A percentile compares a stretch with the other conserved stretches of the same genome.
Conservation (phyloP, 2,329 filamentous ascomycete genomes). For the Beauveria australis region DNA sequence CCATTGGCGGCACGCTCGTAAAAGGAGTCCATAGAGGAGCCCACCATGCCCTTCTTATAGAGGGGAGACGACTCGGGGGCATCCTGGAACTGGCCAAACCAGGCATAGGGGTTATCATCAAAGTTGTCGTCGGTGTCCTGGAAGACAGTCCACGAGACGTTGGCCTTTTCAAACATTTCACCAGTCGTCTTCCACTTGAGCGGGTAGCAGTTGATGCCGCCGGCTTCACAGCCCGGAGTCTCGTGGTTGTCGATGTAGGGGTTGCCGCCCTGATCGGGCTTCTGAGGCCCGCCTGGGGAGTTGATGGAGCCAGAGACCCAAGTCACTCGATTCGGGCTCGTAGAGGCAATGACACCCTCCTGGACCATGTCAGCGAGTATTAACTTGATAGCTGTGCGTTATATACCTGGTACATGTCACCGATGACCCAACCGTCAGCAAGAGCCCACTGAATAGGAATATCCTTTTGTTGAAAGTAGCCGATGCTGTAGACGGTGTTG, state of each 20-base stretch:
- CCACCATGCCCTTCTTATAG: constrained; percentile 36
- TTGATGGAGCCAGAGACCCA: constrained; percentile 45
- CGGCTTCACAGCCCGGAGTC: constrained; percentile 33
- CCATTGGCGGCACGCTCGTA: constrained; percentile 41
- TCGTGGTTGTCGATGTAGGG: constrained; percentile 43
- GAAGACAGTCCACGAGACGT: constrained; percentile 42
- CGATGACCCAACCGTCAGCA: constrained; percentile 45
- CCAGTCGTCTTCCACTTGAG: constrained; percentile 45
- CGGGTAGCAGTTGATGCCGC: constrained; percentile 42
- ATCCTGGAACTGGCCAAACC: constrained; percentile 44
- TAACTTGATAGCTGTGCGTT: constrained; percentile 23
- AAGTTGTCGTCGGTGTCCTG: constrained; percentile 41
- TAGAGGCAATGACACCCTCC: constrained; percentile 43
- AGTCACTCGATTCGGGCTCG: constrained; percentile 43
- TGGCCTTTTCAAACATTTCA: constrained; percentile 39
- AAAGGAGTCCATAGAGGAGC: constrained; percentile 40
- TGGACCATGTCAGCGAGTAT: constrained; percentile 26
- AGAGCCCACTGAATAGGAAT: constrained; percentile 47
- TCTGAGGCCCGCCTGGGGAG: constrained; percentile 36
- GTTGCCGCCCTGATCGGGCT: constrained; percentile 31
- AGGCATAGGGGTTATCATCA: constrained; percentile 45
- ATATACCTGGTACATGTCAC: constrained; percentile 43
- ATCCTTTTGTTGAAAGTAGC: constrained; percentile 41
- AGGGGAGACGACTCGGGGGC: constrained; percentile 32
- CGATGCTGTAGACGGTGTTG: constrained; percentile 46